phyloP scores from a whole-genome alignment of 2,329 filamentous ascomycete species.

The Diaporthe sp. region DNA sequence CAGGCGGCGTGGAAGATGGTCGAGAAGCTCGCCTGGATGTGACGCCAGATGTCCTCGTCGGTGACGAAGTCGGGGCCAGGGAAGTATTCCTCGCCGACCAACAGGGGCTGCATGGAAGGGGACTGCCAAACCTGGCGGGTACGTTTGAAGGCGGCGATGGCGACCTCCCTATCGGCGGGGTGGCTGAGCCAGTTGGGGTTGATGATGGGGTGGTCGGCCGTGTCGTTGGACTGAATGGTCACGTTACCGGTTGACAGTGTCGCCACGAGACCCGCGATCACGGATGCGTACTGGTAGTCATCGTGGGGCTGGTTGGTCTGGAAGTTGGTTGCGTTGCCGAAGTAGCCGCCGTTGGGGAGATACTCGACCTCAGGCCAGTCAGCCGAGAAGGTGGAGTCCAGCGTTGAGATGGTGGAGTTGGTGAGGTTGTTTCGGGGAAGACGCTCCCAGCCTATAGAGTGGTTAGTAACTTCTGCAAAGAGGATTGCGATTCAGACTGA shows the following conservation, averaged over 20 bases:
- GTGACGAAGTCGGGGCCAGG: conserved; percentile 50
- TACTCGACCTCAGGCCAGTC: conserved; percentile 37
- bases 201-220: conserved; percentile 50
- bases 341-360: background rate
- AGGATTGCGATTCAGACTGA: no score
- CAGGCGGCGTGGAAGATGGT: conserved; percentile 50
- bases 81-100: conserved; percentile 46
- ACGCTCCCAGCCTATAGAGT: background rate
- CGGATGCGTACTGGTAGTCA: conserved; percentile 36
- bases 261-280: conserved; percentile 24
- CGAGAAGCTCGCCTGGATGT: conserved; percentile 43
- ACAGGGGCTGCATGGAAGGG: conserved; percentile 37
- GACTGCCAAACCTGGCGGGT: conserved; percentile 39
- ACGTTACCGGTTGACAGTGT: conserved; percentile 51
- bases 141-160: conserved; percentile 43
- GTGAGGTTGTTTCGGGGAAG: conserved; percentile 23
- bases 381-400: background rate
- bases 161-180: conserved; percentile 6
- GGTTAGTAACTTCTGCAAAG: background rate
- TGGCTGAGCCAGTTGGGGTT: conserved; percentile 53
- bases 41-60: conserved; percentile 51
- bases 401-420: background rate
- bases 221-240: conserved; percentile 47
- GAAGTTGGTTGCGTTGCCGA: background rate
- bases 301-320: conserved; percentile 21